Evolutionary conservation across 1,139 yeast genomes (phyloP), one percentile per base, ranked within the genome.

Genomic region (Lodderomyces orthopsilosis): DNA sequence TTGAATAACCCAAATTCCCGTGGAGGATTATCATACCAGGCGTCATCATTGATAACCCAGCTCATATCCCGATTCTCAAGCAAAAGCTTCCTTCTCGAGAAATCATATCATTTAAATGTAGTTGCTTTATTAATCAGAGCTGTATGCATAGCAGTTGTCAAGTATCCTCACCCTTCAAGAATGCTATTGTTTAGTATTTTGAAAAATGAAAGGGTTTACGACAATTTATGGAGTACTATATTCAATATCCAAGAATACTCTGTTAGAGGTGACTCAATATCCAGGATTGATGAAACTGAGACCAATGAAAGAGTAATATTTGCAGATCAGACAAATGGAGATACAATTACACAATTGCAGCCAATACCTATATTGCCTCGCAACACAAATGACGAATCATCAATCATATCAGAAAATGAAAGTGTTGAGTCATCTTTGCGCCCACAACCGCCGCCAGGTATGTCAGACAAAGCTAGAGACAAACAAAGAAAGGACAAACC

Each of bases 401-500:
- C 42, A 9, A 18, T 23, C 14, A 14, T 39, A 15, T 33, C 49
- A 4, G 51, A 48, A 36, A 26, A 21, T 33, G 64, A 57, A 24
- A 46, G 39, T 12, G 55, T 67, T 10, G 65, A 61, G 22, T 57
- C 56, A 10, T 61, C 74, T 0, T 54, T 73, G 30, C 56, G 72
- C 42, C 76, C 78, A 15, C 63, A 55, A 18, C 70, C 63, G 34
- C 90, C 88, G 1, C 61, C 74, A 1, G 91, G 91, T 2, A 77
- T 85, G 83, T 77, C 88, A 0, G 60, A 61, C 14, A 76, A 68
- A 46, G 79, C 82, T 1, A 76, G 75, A 42, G 79, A 81, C n/a
- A 87, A 86, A 54, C 60, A 70, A 21, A 79, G 81, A 0, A 65
- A 66, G 38, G 76, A 74, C 43, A 68, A 75, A 2, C 73, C 82